Conservation (phyloP, 345 rosid species). For the Lumnitzera racemosa region DNA sequence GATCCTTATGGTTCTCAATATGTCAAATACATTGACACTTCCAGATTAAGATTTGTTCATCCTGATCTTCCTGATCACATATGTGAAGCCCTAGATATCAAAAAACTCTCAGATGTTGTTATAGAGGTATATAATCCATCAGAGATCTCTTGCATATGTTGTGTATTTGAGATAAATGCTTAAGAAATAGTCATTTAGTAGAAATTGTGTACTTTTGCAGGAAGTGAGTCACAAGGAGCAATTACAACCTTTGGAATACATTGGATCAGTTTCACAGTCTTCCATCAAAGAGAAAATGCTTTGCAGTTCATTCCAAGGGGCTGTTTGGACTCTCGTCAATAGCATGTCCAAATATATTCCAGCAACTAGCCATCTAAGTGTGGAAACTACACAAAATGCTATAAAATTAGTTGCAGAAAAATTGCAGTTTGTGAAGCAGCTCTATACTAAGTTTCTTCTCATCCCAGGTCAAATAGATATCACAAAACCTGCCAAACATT, state of each 20-base stretch:
- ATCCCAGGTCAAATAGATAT: conserved; percentile 58
- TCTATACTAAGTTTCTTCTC: conserved; percentile 67
- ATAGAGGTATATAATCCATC: conserved; percentile 47
- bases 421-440: conserved; percentile 63
- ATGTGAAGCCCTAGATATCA: conserved; percentile 58
- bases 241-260: conserved; percentile 43
- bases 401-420: conserved; percentile 52
- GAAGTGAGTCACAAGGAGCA: conserved; percentile 52
- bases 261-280: conserved; percentile 49
- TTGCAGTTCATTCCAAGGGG: conserved; percentile 60
- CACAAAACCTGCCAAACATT: conserved; percentile 46
- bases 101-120: conserved; percentile 83
- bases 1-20: conserved; percentile 78
- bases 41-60: conserved; percentile 79
- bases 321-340: conserved; percentile 52
- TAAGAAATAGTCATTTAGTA: not conserved
- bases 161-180: not conserved
- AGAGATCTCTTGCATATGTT: not conserved
- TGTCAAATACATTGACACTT: conserved; percentile 58
- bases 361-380: conserved; percentile 21
- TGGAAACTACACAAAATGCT: conserved; percentile 37
- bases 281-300: conserved; percentile 46
- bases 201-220: conserved; percentile 27
- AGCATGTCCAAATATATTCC: conserved; percentile 27
- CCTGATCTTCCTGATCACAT: conserved; percentile 69